A percentile compares a stretch with the other conserved stretches of the same genome.
Evolutionary conservation across 169 alveolate genomes (phyloP).

Genomic region (Condylostoma magnum): DNA sequence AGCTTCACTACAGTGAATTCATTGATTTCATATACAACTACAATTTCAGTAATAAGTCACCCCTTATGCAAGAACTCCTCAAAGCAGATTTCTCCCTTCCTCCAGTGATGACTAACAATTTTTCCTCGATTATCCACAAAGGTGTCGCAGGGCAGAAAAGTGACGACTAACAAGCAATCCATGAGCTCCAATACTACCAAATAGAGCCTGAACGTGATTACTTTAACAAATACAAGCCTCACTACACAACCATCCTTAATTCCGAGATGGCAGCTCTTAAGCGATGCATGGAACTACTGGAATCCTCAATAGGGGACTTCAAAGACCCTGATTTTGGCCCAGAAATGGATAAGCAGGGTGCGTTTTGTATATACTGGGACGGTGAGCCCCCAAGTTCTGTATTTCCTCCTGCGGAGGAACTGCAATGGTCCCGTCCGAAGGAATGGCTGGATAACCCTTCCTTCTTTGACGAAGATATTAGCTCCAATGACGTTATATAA

Average conservation of each 20-base stretch:
- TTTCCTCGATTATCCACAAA: background rate
- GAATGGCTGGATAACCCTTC: constrained; percentile 37
- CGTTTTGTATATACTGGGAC: constrained; percentile 47
- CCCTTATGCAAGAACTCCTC: background rate
- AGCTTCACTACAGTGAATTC: background rate
- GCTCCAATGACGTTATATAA: constrained; percentile 25
- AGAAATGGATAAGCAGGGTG: constrained; percentile 36
- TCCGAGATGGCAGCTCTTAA: constrained; percentile 25
- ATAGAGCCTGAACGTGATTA: constrained; percentile 4
- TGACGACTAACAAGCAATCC: background rate
- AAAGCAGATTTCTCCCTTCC: background rate
- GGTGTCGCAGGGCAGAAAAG: background rate
- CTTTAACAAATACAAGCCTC: background rate
- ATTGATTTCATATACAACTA: constrained; percentile 12
- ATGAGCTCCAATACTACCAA: background rate
- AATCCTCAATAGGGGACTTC: background rate
- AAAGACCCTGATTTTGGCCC: constrained; percentile 79
- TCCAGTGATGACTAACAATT: background rate
- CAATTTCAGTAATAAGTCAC: no score
- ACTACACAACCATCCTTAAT: constrained; percentile 11
- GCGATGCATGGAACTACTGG: background rate
- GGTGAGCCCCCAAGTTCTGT: constrained; percentile 58
- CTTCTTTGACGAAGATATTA: constrained; percentile 14
- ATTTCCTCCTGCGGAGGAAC: constrained; percentile 54
- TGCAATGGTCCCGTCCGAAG: constrained; percentile 63